Evolutionary conservation across 441 rosid species (phyloP).

Genomic region (Populus hybrid): DNA sequence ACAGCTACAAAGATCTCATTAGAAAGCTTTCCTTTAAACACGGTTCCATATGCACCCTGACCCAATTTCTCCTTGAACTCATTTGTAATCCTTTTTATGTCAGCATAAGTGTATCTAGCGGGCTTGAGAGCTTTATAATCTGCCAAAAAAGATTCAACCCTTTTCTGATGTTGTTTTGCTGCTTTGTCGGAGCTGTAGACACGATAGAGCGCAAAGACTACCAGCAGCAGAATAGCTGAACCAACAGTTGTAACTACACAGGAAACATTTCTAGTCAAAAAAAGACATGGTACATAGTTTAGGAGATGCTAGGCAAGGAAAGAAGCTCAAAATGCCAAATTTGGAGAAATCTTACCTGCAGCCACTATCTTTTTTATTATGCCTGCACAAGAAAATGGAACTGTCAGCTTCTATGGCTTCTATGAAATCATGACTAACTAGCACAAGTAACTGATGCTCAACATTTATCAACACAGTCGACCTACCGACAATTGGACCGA

Average conservation of each 20-base stretch:
- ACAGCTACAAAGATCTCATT: slow-evolving; percentile 29
- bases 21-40: slow-evolving; percentile 33
- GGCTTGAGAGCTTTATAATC: slow-evolving; percentile 34
- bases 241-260: slow-evolving; percentile 10
- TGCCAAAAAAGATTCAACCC: slow-evolving; percentile 24
- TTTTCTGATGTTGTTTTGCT: slow-evolving; percentile 17
- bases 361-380: not conserved
- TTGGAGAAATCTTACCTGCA: slow-evolving; percentile 4
- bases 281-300: too few relatives aligned
- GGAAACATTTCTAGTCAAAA: not conserved
- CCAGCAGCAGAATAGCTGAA: not conserved
- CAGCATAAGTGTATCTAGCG: slow-evolving; percentile 25
- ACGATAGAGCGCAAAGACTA: not conserved
- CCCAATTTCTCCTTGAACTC: slow-evolving; percentile 26
- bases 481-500: not conserved
- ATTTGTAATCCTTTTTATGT: slow-evolving; percentile 29
- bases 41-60: slow-evolving; percentile 36
- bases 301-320: not conserved
- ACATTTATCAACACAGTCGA: not conserved
- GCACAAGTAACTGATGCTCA: too few relatives aligned
- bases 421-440: too few relatives aligned
- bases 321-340: not conserved
- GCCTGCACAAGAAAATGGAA: not conserved
- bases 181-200: slow-evolving; percentile 9
- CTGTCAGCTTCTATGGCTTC: not conserved